Conservation (phyloP, 192 early-diverging fungal species). For the Coemansia sp. region DNA sequence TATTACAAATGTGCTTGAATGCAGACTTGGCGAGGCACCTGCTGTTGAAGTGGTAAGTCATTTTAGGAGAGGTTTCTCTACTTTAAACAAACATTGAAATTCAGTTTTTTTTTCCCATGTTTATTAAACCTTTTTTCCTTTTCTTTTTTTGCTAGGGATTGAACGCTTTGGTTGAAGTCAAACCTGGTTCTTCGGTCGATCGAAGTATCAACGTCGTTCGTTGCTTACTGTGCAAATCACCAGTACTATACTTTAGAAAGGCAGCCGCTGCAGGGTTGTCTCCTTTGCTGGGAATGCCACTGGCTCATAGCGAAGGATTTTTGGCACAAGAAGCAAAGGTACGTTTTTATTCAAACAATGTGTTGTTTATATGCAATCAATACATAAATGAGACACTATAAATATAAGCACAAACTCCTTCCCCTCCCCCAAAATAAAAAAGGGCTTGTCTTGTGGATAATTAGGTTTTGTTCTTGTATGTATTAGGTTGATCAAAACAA, state of each 20-base stretch:
- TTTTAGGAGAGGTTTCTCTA: neutral
- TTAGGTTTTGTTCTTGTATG: too few species aligned
- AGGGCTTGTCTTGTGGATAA: too few species aligned
- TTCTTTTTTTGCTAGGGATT: conserved; percentile 22
- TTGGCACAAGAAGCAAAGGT: conserved; percentile 24
- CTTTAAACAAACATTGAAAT: neutral
- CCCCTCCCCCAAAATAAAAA: neutral
- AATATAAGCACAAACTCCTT: neutral
- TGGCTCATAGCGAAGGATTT: conserved; percentile 22
- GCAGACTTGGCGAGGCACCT: conserved; percentile 20
- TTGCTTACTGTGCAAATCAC: conserved; percentile 45
- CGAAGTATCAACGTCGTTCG: conserved; percentile 50
- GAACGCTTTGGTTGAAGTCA: conserved; percentile 40
- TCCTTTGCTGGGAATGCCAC: conserved; percentile 15
- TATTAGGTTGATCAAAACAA: neutral
- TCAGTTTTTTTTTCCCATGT: neutral
- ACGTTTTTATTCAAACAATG: neutral
- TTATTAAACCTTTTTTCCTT: neutral
- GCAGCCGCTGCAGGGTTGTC: neutral
- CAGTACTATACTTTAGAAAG: conserved; percentile 31
- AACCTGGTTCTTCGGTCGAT: conserved; percentile 50
- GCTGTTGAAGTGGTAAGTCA: conserved; percentile 46
- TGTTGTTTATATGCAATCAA: neutral
- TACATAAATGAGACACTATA: neutral
- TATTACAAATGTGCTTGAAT: conserved; percentile 41